A percentile compares a stretch with the other conserved stretches of the same genome.
phyloP scores from a whole-genome alignment of 2,329 filamentous ascomycete species.

The Penicillium sp. region DNA sequence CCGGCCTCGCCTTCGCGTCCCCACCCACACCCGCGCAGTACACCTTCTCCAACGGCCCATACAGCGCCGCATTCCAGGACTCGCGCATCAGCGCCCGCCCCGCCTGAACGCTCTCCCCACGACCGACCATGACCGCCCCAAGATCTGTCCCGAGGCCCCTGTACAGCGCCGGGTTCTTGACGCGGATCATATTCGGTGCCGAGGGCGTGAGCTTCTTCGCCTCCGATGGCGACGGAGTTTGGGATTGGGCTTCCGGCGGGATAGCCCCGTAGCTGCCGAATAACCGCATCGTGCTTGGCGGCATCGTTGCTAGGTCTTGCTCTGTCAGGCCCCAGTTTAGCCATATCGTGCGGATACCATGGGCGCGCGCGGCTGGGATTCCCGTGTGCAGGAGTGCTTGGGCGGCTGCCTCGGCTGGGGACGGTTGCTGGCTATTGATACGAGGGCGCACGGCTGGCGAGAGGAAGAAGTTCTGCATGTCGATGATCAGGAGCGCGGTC shows the following conservation, averaged over 20 bases:
- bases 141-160: slow-evolving; percentile 50
- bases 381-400: too few species aligned
- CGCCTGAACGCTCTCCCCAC: too few species aligned
- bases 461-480: slow-evolving; percentile 56
- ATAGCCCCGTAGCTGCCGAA: slow-evolving; percentile 45
- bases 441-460: slow-evolving; percentile 44
- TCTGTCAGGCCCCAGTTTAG: slow-evolving; percentile 59
- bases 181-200: slow-evolving; percentile 28
- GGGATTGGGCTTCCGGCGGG: too few species aligned
- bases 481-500: slow-evolving; percentile 52
- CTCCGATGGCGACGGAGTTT: background rate
- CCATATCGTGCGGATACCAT: slow-evolving; percentile 53
- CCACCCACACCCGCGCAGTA: too few species aligned
- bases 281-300: slow-evolving; percentile 48
- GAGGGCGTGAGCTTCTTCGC: background rate
- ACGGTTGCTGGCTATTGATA: too few species aligned
- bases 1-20: too few species aligned
- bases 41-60: too few species aligned
- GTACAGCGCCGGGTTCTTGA: slow-evolving; percentile 28
- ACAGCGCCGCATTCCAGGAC: too few species aligned
- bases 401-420: too few species aligned
- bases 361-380: slow-evolving; percentile 50
- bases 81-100: too few species aligned
- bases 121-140: slow-evolving; percentile 41
- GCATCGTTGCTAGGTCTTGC: slow-evolving; percentile 51